Percentiles rank a stretch among this genome's conserved stretches.
Evolutionary conservation across 306 rosid genomes (phyloP).

Genomic region (Erythrophleum fordii): DNA sequence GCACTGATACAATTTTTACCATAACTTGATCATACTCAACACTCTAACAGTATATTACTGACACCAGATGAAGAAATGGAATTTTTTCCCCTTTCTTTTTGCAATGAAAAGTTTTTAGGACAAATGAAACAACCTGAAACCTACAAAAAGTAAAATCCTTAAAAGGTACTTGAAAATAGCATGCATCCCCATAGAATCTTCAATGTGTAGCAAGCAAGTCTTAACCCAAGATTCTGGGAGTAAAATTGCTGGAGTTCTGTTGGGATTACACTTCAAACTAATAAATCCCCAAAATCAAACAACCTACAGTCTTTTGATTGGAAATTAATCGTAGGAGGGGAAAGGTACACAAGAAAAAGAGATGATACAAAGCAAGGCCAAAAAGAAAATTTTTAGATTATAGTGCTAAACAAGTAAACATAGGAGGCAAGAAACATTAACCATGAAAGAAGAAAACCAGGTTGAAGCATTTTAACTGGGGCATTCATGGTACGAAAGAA

Average conservation of each 20-base stretch:
- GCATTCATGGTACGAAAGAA: slow-evolving; percentile 19
- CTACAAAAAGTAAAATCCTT: not conserved
- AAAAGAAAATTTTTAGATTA: slow-evolving; percentile 8
- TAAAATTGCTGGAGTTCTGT: slow-evolving; percentile 28
- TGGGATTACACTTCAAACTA: slow-evolving; percentile 21
- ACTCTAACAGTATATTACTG: not conserved
- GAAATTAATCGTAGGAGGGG: slow-evolving; percentile 9
- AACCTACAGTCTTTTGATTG: slow-evolving; percentile 9
- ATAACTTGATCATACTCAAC: not conserved
- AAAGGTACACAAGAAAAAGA: not conserved
- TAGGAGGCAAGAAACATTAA: not conserved
- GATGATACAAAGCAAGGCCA: not conserved
- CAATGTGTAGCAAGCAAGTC: not conserved
- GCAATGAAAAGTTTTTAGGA: not conserved
- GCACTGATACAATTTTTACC: not conserved
- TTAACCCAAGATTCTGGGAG: slow-evolving; percentile 10
- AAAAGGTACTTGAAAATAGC: not conserved
- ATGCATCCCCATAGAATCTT: not conserved
- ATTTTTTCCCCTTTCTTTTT: not conserved
- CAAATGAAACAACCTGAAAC: not conserved
- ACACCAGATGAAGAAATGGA: slow-evolving; percentile 15
- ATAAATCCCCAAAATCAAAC: slow-evolving; percentile 27
- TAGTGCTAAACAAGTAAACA: slow-evolving; percentile 24
- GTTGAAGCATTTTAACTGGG: not conserved
- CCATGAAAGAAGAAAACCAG: slow-evolving; percentile 5